Evolutionary conservation across 371 early-diverging fungal genomes (phyloP).

Genomic region (Parasitella parasitica): DNA sequence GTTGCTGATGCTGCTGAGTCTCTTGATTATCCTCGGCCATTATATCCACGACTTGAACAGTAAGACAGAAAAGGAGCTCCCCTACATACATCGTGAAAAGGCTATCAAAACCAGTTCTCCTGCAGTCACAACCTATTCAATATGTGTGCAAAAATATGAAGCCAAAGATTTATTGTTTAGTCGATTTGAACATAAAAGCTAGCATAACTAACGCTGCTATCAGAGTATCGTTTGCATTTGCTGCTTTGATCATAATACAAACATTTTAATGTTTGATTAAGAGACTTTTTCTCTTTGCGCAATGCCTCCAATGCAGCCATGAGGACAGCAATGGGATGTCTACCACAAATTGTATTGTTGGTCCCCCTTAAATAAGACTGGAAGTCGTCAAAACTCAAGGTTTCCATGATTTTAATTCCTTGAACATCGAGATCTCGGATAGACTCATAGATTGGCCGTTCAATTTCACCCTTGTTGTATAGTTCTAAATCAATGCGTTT

Average conservation of each 20-base stretch:
- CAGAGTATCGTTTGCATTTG: slow-evolving; percentile 44
- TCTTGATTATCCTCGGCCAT: slow-evolving; percentile 9
- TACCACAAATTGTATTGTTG: slow-evolving; percentile 91
- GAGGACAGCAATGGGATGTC: slow-evolving; percentile 87
- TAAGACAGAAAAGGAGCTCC: too few species aligned
- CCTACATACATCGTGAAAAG: background rate
- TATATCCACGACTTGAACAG: background rate
- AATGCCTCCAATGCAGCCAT: slow-evolving; percentile 59
- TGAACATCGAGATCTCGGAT: slow-evolving; percentile 78
- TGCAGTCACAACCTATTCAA: background rate
- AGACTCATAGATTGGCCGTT: slow-evolving; percentile 63
- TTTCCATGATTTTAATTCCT: slow-evolving; percentile 79
- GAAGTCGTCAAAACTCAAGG: slow-evolving; percentile 59
- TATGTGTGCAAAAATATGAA: too few species aligned
- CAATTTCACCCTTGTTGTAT: slow-evolving; percentile 4
- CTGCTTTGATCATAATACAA: slow-evolving; percentile 88
- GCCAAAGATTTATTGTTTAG: background rate
- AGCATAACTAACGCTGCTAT: slow-evolving; percentile 81
- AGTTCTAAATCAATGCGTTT: background rate
- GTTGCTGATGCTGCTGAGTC: background rate
- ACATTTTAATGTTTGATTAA: slow-evolving; percentile 41
- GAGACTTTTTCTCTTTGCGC: background rate
- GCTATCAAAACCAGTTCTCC: background rate
- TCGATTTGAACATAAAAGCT: slow-evolving; percentile 34
- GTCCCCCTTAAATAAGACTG: slow-evolving; percentile 69